Percentiles rank a stretch among this genome's conserved stretches.
Evolutionary conservation across 306 rosid species (phyloP).

Genomic region (Casuarina equisetifolia): DNA sequence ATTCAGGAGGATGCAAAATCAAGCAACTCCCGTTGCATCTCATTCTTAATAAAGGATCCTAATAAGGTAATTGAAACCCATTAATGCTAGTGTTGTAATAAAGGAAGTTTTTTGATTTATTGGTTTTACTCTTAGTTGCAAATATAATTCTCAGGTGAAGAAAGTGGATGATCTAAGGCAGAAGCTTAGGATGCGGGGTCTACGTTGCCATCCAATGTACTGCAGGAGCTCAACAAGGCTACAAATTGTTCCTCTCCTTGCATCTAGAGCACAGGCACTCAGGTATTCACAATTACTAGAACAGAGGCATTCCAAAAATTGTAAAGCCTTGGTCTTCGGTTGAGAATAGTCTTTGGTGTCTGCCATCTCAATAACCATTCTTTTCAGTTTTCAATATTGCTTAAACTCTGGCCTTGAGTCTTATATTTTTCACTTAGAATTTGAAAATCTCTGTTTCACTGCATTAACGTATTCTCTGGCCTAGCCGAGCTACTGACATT

Average conservation of each 20-base stretch:
- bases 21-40: slow-evolving; percentile 61
- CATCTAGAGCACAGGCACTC: slow-evolving; percentile 75
- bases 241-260: slow-evolving; percentile 64
- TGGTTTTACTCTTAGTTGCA: neutral
- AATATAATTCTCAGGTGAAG: slow-evolving; percentile 41
- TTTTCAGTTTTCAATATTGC: neutral
- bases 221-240: slow-evolving; percentile 56
- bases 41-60: slow-evolving; percentile 52
- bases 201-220: slow-evolving; percentile 76
- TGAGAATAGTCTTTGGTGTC: neutral
- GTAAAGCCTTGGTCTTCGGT: neutral
- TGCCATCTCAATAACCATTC: neutral
- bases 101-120: neutral
- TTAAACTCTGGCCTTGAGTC: neutral
- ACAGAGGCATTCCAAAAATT: neutral
- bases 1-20: slow-evolving; percentile 52
- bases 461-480: neutral
- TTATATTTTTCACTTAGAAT: no score
- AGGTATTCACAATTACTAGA: slow-evolving; percentile 37
- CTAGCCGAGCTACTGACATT: neutral
- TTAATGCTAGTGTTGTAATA: neutral
- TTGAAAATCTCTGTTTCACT: neutral
- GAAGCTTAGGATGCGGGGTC: slow-evolving; percentile 73
- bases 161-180: slow-evolving; percentile 69
- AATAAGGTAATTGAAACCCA: slow-evolving; percentile 39